These are phyloP conservation scores for Aspergillus tanneri DNA, from an alignment of 2,329 filamentous ascomycete species.

Conservation along the genomic window DNA sequence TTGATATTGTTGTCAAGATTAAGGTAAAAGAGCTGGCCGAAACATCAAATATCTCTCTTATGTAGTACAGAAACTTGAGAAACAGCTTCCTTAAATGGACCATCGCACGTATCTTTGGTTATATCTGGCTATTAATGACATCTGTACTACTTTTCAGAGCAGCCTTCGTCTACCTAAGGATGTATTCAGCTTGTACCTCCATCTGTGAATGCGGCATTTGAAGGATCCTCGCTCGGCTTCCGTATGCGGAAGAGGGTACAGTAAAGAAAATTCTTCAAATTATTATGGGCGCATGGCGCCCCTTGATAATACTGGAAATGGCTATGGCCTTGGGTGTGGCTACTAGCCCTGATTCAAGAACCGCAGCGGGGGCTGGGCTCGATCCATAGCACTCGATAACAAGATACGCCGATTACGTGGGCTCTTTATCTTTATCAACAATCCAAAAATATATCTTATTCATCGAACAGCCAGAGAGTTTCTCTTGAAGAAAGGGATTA, in stretches of 20 bases:
- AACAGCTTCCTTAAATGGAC: constrained; percentile 19
- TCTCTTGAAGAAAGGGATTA: no score
- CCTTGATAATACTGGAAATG: constrained; percentile 15
- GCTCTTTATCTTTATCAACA: constrained; percentile 14
- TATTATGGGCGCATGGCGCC: constrained; percentile 16
- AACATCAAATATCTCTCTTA: constrained; percentile 1
- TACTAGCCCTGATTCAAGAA: neutral
- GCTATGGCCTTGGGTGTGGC: constrained; percentile 15
- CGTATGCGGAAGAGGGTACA: constrained; percentile 4
- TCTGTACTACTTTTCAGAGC: constrained; percentile 4
- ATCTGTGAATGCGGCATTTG: constrained; percentile 14
- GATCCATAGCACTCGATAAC: neutral
- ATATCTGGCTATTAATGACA: constrained; percentile 18
- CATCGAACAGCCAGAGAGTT: constrained; percentile 17
- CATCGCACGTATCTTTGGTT: constrained; percentile 25
- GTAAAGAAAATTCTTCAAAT: constrained; percentile 14
- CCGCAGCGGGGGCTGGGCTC: neutral
- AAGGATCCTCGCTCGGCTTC: constrained; percentile 16
- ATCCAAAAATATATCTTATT: constrained; percentile 17
- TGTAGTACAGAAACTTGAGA: constrained; percentile 1
- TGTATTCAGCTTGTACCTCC: constrained; percentile 11
- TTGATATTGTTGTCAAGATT: constrained; percentile 14
- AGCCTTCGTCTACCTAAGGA: constrained; percentile 12
- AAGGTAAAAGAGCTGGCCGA: constrained; percentile 14
- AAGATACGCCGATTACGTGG: constrained; percentile 6